A percentile compares a stretch with the other conserved stretches of the same genome.
Evolutionary conservation across 1,284 basidiomycete genomes (phyloP).

Genomic region (Rhodotorula sp.): DNA sequence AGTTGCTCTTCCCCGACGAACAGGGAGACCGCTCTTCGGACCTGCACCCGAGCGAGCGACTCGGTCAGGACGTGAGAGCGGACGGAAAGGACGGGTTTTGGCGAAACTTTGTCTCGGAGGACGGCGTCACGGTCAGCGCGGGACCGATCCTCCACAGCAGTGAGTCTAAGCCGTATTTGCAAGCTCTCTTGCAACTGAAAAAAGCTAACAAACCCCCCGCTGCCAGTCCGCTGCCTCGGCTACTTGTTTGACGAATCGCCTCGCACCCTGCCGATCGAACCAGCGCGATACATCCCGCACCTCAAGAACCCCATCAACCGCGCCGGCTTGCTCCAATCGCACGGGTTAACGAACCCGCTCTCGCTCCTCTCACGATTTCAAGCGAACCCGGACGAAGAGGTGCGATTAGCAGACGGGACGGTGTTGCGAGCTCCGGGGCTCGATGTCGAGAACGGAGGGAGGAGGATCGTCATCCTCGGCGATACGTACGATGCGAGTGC

Average conservation of each 20-base stretch:
- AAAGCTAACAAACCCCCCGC: background rate
- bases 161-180: too few relatives aligned
- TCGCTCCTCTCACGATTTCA: conserved; percentile 64
- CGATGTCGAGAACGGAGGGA: conserved; percentile 52
- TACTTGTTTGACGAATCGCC: conserved; percentile 70
- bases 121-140: conserved; percentile 64
- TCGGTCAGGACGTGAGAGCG: conserved; percentile 64
- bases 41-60: conserved; percentile 66
- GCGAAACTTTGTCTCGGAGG: conserved; percentile 57
- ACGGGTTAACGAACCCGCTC: conserved; percentile 70
- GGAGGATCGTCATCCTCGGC: conserved; percentile 74
- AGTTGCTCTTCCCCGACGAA: conserved; percentile 64
- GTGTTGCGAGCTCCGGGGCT: conserved; percentile 65
- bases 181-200: too few relatives aligned
- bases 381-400: conserved; percentile 61
- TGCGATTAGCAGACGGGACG: conserved; percentile 74
- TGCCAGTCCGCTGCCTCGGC: conserved; percentile 75
- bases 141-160: conserved; percentile 80
- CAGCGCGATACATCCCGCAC: conserved; percentile 40
- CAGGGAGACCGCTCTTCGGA: conserved; percentile 39
- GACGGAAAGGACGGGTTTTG: conserved; percentile 67
- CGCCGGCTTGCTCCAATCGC: conserved; percentile 38
- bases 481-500: conserved; percentile 63
- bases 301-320: conserved; percentile 27
- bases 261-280: conserved; percentile 51